Base-by-base conservation (phyloP, 148 eudicot species). In the Rhododendron mucronatum region DNA sequence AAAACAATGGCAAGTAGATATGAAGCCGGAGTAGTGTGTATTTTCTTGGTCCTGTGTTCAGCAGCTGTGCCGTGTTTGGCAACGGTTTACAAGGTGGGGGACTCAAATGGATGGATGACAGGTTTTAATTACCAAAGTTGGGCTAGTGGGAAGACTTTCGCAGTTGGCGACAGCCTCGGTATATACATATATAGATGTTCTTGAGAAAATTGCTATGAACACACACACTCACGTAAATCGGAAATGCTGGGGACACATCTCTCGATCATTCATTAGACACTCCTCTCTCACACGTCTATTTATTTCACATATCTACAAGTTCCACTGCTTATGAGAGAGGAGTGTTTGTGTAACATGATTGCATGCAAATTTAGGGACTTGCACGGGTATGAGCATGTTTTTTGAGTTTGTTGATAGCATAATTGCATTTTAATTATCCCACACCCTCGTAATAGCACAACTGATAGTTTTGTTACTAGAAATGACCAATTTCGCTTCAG, bases 121-220 rank as follows among this genome's bases (percentile, higher is more conserved):
- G 91, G 95, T 8, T 88, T 76, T 83, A 92, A 94, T 90, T 95
- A 96, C 86, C 63, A 71, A 75, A 91, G 93, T 13, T 96, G 98
- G 99, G 41, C 99, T 71, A 67, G 67, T 81, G 94, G 86, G 61
- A 96, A 92, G 41, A 91, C 92, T 47, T 93, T 95, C 84, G 9
- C 61, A 10, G 92, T 94, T 85, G 99, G 99, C 10, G 99, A 95
- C 85, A 87, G 88, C 67, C 95, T 96, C 28, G 95, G 99, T 96
- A 41, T 41, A 41, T 41, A 83, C 82, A 87, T 88, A 55, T 1
- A 55, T 55, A 57, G 8, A 57, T 59, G 1, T 61, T 61, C 37
- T 69, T 69, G 2, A 9, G 35, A 26, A 69, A 28, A n/a, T 28
- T n/a, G 13, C 15, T 26, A 69, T 23, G 12, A 7, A n/a, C 30